Evolutionary conservation across 2,329 filamentous ascomycete species (phyloP), one percentile per base, ranked within the genome.

Genomic region (Cladophialophora carrionii): DNA sequence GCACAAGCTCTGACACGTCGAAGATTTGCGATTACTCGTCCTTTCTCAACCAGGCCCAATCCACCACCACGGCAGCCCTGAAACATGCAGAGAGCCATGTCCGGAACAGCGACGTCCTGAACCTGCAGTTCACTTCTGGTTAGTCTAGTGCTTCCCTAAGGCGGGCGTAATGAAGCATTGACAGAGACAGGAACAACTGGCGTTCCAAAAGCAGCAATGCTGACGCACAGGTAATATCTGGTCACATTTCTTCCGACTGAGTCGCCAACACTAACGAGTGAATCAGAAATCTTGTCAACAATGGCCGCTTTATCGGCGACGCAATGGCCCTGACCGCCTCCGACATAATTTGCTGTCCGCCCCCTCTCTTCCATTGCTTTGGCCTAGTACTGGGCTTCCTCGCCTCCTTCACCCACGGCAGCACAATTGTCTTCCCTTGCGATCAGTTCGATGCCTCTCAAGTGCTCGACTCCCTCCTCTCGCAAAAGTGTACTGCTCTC

Each of bases 371-470:
- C 57, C 80, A 82, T 80, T 98, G 94, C 79, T 98, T 98, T 76
- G 94, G 94, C 57, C 88, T 85, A 72, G 89, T 97, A 4, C 81
- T 97, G 1, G 94, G 94, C n/a, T 95, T 95, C 78, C 95, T 96
- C 90, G 92, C 93, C 0, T 94, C 91, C 0, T 92, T 90, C 0
- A 96, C 92, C 0, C 87, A 90, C 65, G 83, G 92, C 65, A 87
- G 91, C 0, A 82, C 88, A n/a, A 90, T 97, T 68, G 85, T 97
- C 3, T 93, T 97, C 73, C 91, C 94, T 0, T 86, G 87, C 10
- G 92, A 96, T 71, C 90, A 91, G 0, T 98, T 98, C 78, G 88
- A 96, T 73, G 89, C 94, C 0, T 77, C 81, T 1, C 90, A 90
- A 0, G 85, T 89, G 0, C 82, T 97, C 0, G 78, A 81, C 60